Evolutionary conservation across 495 filamentous ascomycete species (phyloP), one percentile per base, ranked within the genome.

Genomic region (Hyphodiscus hymeniophilus): DNA sequence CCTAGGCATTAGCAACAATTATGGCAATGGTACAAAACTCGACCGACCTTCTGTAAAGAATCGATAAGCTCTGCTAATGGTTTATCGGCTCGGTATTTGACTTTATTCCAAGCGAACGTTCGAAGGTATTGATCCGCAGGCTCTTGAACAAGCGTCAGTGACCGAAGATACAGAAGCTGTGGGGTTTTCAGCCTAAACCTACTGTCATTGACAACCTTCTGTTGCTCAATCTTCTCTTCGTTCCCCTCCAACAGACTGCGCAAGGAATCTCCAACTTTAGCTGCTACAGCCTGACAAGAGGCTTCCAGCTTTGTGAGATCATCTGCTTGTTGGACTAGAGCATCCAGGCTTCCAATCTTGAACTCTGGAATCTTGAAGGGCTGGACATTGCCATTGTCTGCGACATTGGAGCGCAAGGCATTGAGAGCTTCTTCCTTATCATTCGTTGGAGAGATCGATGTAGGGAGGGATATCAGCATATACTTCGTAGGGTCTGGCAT

Each of bases 161-260:
- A 45, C n/a, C 34, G 20, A 31, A 42, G 35, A 31, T n/a, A 26
- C 4, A 11, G 7, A 32, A 31, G 12, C 15, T 31, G 26, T 22
- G 18, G 18, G 23, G n/a, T 10, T 12, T 22, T 45, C 8, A 6
- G 2, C 8, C 10, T 36, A 23, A 23, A 69, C 86, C 52, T 72
- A 97, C 91, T 95, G 58, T 97, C 90, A 66, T 95, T 94, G 59
- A 97, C 89, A 44, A 81, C 84, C 75, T 95, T 95, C 67, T 94
- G 86, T 63, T 89, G 75, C 24, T 81, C 74, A 52, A 87, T 77
- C 70, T 85, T 89, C 41, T 78, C 81, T 57, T 91, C 84, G 54
- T 95, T 85, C 0, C 84, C 84, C 16, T 87, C 86, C 2, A 95
- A 71, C 54, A 96, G 77, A 45, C 70, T 80, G 63, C 74, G 75